Percentiles rank a stretch among this genome's conserved stretches.
Evolutionary conservation across 2,329 filamentous ascomycete species (phyloP).

Genomic region (Colletotrichum euphorbiae): DNA sequence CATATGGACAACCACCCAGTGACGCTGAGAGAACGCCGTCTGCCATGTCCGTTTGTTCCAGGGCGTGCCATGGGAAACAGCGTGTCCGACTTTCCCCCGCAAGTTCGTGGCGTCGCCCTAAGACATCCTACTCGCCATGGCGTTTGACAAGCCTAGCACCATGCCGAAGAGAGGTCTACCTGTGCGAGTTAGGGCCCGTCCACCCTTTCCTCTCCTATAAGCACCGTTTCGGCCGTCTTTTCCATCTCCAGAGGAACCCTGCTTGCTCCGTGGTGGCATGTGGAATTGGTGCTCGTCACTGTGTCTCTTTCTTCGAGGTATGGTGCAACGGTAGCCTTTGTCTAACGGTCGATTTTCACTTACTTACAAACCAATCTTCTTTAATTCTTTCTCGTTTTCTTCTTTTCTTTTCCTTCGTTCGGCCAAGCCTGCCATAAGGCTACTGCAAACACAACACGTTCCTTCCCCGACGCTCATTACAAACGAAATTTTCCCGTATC

Average conservation of each 20-base stretch:
- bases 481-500: background rate
- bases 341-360: background rate
- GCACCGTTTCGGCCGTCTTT: slow-evolving; percentile 21
- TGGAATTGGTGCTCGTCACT: slow-evolving; percentile 22
- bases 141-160: slow-evolving; percentile 39
- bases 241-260: slow-evolving; percentile 35
- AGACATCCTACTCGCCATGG: slow-evolving; percentile 37
- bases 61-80: background rate
- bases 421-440: slow-evolving; percentile 10
- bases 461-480: slow-evolving; percentile 29
- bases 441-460: slow-evolving; percentile 2
- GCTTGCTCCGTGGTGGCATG: slow-evolving; percentile 18
- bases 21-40: slow-evolving; percentile 9
- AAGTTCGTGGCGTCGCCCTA: slow-evolving; percentile 37
- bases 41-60: slow-evolving; percentile 16
- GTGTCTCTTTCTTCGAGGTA: slow-evolving; percentile 16
- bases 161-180: slow-evolving; percentile 21
- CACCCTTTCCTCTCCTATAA: slow-evolving; percentile 30
- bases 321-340: slow-evolving; percentile 21
- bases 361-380: slow-evolving; percentile 1
- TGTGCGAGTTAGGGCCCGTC: slow-evolving; percentile 33
- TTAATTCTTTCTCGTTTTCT: slow-evolving; percentile 3
- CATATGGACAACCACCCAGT: background rate
- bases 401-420: slow-evolving; percentile 3
- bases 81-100: slow-evolving; percentile 24